phyloP scores from a whole-genome alignment of 2,329 filamentous ascomycete species.

The Ophidiomyces ophidiicola region DNA sequence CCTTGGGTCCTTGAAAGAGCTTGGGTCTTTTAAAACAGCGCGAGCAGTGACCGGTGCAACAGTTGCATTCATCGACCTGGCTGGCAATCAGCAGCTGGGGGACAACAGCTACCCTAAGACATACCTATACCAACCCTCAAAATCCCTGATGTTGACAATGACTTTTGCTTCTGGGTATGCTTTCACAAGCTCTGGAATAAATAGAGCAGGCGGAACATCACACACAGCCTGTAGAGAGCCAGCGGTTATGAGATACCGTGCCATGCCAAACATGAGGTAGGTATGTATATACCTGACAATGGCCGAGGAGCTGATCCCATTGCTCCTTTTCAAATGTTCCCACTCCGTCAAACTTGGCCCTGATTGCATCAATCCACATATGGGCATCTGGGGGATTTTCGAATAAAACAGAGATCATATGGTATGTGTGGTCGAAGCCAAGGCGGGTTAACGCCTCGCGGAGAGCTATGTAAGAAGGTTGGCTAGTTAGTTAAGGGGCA shows the following conservation, averaged over 20 bases:
- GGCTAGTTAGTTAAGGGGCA: no score
- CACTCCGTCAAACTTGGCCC: slow-evolving; percentile 50
- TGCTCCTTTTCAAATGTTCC: slow-evolving; percentile 53
- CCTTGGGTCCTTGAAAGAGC: background rate
- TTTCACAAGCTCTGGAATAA: slow-evolving; percentile 57
- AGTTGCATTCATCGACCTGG: background rate
- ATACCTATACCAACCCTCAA: slow-evolving; percentile 46
- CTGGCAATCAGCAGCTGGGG: background rate
- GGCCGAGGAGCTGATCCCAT: slow-evolving; percentile 56
- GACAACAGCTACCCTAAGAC: no score
- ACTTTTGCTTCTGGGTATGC: slow-evolving; percentile 63
- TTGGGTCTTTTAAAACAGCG: background rate
- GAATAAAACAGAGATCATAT: slow-evolving; percentile 61
- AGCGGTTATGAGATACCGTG: no score
- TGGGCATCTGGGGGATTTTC: slow-evolving; percentile 50
- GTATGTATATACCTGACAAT: slow-evolving; percentile 37
- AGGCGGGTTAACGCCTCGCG: slow-evolving; percentile 51
- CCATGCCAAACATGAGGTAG: no score
- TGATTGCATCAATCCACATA: slow-evolving; percentile 54
- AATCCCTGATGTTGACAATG: slow-evolving; percentile 53
- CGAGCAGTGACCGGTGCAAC: background rate
- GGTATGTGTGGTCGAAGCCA: slow-evolving; percentile 57
- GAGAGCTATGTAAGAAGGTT: no score
- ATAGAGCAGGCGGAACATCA: slow-evolving; percentile 56
- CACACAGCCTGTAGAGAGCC: slow-evolving; percentile 53